Percentiles rank a stretch among this genome's conserved stretches.
These are phyloP conservation scores for Pseudogymnoascus sp. DNA, from an alignment of 2,329 filamentous ascomycete genomes.

Conservation along the genomic window DNA sequence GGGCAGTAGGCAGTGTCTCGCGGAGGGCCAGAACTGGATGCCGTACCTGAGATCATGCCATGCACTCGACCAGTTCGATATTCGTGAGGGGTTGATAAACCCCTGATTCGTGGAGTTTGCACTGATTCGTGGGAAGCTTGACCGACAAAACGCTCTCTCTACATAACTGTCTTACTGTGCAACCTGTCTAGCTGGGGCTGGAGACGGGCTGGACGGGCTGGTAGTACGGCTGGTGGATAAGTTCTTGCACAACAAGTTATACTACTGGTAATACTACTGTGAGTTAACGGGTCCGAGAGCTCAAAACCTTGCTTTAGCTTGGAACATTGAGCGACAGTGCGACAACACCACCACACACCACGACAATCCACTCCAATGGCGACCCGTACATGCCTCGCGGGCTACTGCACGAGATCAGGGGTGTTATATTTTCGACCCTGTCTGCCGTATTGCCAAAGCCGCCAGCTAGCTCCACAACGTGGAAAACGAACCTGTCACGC, in stretches of 20 bases:
- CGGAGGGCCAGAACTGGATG: neutral
- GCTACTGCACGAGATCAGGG: neutral
- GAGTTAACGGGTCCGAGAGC: neutral
- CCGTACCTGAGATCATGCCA: neutral
- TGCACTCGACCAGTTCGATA: neutral
- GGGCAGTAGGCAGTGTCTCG: neutral
- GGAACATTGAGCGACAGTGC: neutral
- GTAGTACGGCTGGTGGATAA: too few species aligned
- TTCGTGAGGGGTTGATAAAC: neutral
- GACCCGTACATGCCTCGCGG: neutral
- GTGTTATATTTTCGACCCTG: constrained; percentile 1
- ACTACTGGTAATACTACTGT: neutral
- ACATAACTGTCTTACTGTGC: neutral
- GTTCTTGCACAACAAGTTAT: neutral
- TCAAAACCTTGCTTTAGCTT: constrained; percentile 1
- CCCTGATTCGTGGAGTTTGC: neutral
- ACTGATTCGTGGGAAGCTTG: constrained; percentile 4
- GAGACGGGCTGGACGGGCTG: neutral
- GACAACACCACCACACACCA: neutral
- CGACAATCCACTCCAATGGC: neutral
- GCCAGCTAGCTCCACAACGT: neutral
- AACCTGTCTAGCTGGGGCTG: neutral
- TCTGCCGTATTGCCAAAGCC: neutral
- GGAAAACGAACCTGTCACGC: neutral
- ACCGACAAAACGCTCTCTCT: neutral